Evolutionary conservation across 208 protist genomes (phyloP).

Genomic region (Leishmania aethiopica): DNA sequence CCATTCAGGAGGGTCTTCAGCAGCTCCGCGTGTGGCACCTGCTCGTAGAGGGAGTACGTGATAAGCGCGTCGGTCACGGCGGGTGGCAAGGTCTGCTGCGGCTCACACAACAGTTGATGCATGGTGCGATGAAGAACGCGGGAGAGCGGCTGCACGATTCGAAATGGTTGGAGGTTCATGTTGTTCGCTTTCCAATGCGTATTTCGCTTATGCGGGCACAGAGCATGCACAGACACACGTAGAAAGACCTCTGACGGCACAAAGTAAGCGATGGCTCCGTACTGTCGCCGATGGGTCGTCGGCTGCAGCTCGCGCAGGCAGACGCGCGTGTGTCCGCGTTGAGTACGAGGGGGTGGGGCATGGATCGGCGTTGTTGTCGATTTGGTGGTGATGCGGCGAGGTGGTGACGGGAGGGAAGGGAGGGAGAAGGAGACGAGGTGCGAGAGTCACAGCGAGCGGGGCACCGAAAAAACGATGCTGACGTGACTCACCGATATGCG

Average conservation of each 20-base stretch:
- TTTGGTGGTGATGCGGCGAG: neutral
- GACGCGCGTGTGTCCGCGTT: neutral
- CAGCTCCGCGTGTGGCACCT: constrained; percentile 53
- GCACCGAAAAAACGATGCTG: neutral
- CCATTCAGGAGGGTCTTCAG: constrained; percentile 23
- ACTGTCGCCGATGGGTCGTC: neutral
- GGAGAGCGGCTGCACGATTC: constrained; percentile 47
- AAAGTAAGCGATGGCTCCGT: neutral
- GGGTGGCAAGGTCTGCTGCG: constrained; percentile 3
- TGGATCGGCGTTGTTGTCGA: neutral
- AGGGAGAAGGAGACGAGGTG: neutral
- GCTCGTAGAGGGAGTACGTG: constrained; percentile 52
- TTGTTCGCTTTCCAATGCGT: neutral
- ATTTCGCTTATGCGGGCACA: neutral
- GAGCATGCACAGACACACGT: neutral
- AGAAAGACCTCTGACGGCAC: neutral
- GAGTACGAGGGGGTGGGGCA: neutral
- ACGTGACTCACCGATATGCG: neutral
- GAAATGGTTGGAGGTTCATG: constrained; percentile 69
- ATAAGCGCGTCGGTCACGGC: constrained; percentile 39
- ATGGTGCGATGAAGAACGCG: constrained; percentile 46
- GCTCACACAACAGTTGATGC: constrained; percentile 16
- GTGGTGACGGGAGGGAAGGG: neutral
- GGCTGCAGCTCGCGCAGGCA: neutral
- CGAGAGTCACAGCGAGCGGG: neutral